These are phyloP conservation scores for Drechmeria coniospora DNA, from an alignment of 2,329 filamentous ascomycete genomes.

Conservation along the genomic window DNA sequence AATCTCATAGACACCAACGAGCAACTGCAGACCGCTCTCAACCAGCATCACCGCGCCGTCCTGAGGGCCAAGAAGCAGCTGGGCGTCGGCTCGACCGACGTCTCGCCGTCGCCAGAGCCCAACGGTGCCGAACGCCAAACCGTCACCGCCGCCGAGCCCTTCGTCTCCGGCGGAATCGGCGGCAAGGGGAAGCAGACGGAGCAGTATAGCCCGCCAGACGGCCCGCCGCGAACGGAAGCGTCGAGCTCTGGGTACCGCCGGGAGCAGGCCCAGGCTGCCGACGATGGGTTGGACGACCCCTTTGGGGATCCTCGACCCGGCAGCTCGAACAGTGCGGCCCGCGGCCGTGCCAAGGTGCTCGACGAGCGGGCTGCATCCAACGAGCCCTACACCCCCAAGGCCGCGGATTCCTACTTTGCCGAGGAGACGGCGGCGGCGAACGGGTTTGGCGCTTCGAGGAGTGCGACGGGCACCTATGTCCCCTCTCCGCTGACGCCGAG, in stretches of 20 bases:
- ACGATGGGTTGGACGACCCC: constrained; percentile 19
- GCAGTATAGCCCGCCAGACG: constrained; percentile 11
- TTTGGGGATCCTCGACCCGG: constrained; percentile 15
- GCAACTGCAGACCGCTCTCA: constrained; percentile 67
- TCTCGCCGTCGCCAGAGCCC: constrained; percentile 10
- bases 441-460: constrained; percentile 6
- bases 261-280: constrained; percentile 8
- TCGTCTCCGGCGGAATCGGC: constrained; percentile 9
- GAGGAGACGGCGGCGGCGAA: constrained; percentile 1
- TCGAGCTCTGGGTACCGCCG: constrained; percentile 11
- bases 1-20: constrained; percentile 91
- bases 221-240: constrained; percentile 9
- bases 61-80: constrained; percentile 44
- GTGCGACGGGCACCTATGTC: constrained; percentile 5
- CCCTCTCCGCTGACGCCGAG: too few relatives aligned
- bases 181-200: constrained; percentile 21
- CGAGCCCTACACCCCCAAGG: constrained; percentile 22
- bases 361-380: too few relatives aligned
- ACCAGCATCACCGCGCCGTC: constrained; percentile 69
- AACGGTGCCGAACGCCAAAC: constrained; percentile 16
- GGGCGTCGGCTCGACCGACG: constrained; percentile 18
- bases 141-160: background rate
- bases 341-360: too few relatives aligned
- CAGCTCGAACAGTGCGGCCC: too few relatives aligned
- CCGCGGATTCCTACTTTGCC: constrained; percentile 2